Percentiles rank a stretch among this genome's conserved stretches.
Conservation (phyloP, 495 filamentous ascomycete genomes). For the Trichoderma orchidacearum region DNA sequence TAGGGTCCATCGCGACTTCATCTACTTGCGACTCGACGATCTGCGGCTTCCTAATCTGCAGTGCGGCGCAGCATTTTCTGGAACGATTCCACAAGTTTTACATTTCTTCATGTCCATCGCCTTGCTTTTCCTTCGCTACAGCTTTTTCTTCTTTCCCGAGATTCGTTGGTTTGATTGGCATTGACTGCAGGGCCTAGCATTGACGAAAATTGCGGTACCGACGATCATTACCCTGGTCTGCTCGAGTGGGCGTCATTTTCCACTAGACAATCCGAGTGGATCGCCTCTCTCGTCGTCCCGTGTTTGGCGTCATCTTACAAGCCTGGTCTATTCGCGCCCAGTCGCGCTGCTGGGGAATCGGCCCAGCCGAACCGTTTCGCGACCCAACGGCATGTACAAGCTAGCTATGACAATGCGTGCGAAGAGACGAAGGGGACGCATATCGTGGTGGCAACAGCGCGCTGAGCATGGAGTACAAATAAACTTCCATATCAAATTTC, state of each 20-base stretch:
- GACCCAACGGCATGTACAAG: not conserved
- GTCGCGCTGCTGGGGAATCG: not conserved
- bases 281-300: not conserved
- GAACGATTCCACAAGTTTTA: not conserved
- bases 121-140: not conserved
- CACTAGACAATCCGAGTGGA: not conserved
- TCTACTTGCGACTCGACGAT: not conserved
- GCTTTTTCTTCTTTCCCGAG: not conserved
- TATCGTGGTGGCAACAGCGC: no score
- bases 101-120: not conserved
- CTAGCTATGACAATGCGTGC: not conserved
- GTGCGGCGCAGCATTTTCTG: not conserved
- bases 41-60: not conserved
- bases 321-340: not conserved
- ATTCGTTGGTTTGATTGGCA: not conserved
- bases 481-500: no score
- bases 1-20: not conserved
- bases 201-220: no score
- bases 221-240: no score
- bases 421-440: no score
- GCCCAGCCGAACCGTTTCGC: not conserved
- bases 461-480: no score
- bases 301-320: not conserved
- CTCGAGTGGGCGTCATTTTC: not conserved
- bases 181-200: no score